Evolutionary conservation across 495 filamentous ascomycete species (phyloP).

Genomic region (Neurospora sp.): DNA sequence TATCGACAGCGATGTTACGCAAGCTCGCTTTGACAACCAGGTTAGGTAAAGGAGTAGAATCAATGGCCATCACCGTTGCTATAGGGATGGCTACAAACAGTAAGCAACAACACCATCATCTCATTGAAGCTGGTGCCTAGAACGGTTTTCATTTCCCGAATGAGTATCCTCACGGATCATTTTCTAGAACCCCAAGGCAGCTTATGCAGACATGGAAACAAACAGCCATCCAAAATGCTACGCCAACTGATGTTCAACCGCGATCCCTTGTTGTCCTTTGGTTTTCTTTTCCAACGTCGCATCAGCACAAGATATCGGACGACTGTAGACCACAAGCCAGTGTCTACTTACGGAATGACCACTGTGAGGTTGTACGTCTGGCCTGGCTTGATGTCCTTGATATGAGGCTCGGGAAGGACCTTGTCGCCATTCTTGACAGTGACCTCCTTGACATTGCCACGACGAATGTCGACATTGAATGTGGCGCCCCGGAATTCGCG

Average conservation of each 20-base stretch:
- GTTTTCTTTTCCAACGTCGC: neutral
- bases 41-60: neutral
- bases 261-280: neutral
- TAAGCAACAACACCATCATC: neutral
- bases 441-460: slow-evolving; percentile 32
- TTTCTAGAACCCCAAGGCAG: neutral
- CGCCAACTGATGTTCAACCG: neutral
- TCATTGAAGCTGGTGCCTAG: neutral
- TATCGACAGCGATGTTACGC: neutral
- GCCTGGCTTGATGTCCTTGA: slow-evolving; percentile 29
- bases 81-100: neutral
- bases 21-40: neutral
- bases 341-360: slow-evolving; percentile 19
- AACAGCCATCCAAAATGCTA: neutral
- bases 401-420: slow-evolving; percentile 25
- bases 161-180: neutral
- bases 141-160: neutral
- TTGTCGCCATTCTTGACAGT: slow-evolving; percentile 24
- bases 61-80: neutral
- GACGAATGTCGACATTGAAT: slow-evolving; percentile 36
- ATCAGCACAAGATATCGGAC: neutral
- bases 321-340: neutral
- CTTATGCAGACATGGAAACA: neutral
- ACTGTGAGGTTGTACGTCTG: slow-evolving; percentile 33
- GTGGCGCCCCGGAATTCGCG: slow-evolving; percentile 41